Base-by-base conservation (phyloP, 176 grass and related monocot species). In the Musa itinerans region DNA sequence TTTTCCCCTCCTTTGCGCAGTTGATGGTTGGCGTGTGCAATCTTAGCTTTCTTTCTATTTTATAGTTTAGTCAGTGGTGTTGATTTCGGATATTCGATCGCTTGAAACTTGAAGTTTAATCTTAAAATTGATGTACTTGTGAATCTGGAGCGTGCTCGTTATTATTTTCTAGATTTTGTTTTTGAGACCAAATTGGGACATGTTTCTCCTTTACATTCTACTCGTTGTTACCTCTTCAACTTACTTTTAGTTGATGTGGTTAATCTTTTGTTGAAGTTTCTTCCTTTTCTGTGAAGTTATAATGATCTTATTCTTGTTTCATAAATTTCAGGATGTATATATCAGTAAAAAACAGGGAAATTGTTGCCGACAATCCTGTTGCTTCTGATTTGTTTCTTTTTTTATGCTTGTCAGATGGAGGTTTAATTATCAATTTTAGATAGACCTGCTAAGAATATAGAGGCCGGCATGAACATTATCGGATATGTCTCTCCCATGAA, bases 401-500 rank as follows among this genome's bases (percentile, higher is more conserved):
- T 34, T 70, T 20, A 6, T 70, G 11, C 16, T 61, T 61, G 13
- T 61, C 10, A 49, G 43, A 50, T 19, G 15, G 68, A 50, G 50
- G 8, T 50, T n/a, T 19, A 50, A 10, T 14, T 7, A 65, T 65
- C 63, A 13, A 19, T 70, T 70, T 20, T 50, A 20, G 43, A 50
- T 70, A 69, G 29, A 70, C 43, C 17, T 70, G 10, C 48, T 0
- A 49, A 70, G 43, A 70, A 73, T 24, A 77, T 49, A 9, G 26
- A 75, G 10, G 76, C 82, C 52, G 56, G 15, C 16, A 98, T 98
- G 95, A 84, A 89, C 64, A 79, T 86, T 52, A 22, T 77, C 24
- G 72, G 84, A 64, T 91, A 68, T 19, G 63, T 91, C 13, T 87
- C 84, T 57, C 81, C 95, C 68, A 63, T 90, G 78, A 89, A 84